Conservation (phyloP, 139 green algal species). For the Auxenochlorella pyrenoidosa region DNA sequence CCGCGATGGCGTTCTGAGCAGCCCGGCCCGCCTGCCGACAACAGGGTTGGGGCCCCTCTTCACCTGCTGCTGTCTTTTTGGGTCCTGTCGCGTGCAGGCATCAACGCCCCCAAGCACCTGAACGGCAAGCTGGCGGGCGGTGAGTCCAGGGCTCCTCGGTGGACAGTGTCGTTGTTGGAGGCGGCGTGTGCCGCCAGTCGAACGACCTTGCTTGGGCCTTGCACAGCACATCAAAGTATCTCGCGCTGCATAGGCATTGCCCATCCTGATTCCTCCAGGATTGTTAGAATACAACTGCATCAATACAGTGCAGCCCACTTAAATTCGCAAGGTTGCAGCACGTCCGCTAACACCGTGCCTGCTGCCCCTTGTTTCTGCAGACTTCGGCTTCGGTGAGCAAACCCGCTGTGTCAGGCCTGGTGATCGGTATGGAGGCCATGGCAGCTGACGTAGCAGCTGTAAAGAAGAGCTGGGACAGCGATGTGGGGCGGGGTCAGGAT, state of each 20-base stretch:
- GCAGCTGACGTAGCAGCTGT: background rate
- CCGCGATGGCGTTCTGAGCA: background rate
- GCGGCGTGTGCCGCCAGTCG: no score
- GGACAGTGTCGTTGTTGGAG: slow-evolving; percentile 35
- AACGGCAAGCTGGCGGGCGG: slow-evolving; percentile 63
- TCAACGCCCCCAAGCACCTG: slow-evolving; percentile 57
- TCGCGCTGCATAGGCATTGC: no score
- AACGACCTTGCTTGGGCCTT: background rate
- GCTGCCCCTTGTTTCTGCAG: slow-evolving; percentile 12
- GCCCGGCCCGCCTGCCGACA: no score
- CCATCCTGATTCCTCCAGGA: background rate
- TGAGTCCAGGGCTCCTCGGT: background rate
- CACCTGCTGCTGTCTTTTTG: no score
- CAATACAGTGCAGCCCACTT: no score
- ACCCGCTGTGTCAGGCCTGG: no score
- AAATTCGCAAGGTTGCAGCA: no score
- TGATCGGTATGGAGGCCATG: background rate
- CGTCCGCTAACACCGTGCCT: background rate
- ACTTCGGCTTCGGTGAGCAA: slow-evolving; percentile 30
- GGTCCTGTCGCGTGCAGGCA: slow-evolving; percentile 32
- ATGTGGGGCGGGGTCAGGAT: background rate
- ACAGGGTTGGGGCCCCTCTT: background rate
- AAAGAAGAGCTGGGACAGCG: background rate
- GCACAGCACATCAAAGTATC: no score
- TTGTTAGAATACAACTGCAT: background rate